phyloP scores from a whole-genome alignment of 805 yeast species.

The Jamesozyma spencerorum region DNA sequence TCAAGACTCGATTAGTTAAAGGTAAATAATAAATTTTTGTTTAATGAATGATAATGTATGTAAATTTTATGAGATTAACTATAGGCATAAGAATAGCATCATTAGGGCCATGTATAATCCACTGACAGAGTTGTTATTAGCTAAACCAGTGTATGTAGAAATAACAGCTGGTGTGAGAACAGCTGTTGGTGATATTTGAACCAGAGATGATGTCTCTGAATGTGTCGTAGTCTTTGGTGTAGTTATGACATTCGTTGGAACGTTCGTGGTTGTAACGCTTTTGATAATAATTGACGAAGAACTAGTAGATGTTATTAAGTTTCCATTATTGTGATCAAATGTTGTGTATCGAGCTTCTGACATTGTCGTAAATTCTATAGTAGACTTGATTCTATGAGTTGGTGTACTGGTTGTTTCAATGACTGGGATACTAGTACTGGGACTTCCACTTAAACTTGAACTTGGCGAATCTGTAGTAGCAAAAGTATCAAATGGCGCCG shows the following conservation, averaged over 20 bases:
- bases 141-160: background rate
- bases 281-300: conserved; percentile 5
- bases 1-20: conserved; percentile 51
- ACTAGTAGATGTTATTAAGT: conserved; percentile 8
- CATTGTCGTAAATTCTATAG: conserved; percentile 8
- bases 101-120: background rate
- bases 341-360: background rate
- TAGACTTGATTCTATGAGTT: conserved; percentile 4
- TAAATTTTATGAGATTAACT: background rate
- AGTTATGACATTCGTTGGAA: conserved; percentile 2
- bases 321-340: conserved; percentile 3
- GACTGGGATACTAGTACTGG: background rate
- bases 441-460: background rate
- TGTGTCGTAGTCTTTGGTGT: background rate
- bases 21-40: conserved; percentile 20
- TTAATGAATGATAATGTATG: background rate
- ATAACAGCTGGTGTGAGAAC: background rate
- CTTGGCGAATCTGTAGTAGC: conserved; percentile 4
- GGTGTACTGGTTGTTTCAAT: background rate
- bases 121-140: background rate
- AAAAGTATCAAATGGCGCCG: background rate
- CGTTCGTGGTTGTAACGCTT: conserved; percentile 6
- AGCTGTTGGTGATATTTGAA: background rate
- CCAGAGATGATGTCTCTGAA: background rate
- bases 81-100: background rate